Evolutionary conservation across 2,329 filamentous ascomycete species (phyloP).

Genomic region (Grosmannia serpens): DNA sequence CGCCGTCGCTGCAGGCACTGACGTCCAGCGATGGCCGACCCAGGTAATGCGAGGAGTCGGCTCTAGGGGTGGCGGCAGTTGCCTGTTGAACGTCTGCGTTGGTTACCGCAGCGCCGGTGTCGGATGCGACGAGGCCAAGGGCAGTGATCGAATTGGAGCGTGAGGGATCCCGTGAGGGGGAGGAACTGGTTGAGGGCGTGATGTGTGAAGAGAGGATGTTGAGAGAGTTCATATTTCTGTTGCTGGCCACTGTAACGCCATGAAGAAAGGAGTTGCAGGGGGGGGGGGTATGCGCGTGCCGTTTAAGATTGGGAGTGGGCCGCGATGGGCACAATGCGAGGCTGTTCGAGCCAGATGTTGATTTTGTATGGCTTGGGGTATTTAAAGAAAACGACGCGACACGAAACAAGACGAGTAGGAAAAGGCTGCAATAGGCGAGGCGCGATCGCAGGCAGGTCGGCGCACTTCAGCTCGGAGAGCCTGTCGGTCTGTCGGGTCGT

Average conservation of each 20-base stretch:
- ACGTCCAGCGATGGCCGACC: background rate
- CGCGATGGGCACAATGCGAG: background rate
- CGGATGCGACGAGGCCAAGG: slow-evolving; percentile 34
- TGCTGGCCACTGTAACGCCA: slow-evolving; percentile 35
- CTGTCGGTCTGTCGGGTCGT: background rate
- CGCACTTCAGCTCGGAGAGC: background rate
- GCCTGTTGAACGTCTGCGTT: slow-evolving; percentile 17
- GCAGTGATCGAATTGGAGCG: slow-evolving; percentile 50
- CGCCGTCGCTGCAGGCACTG: slow-evolving; percentile 6
- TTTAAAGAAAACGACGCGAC: background rate
- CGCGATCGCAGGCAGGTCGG: background rate
- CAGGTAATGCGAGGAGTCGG: background rate
- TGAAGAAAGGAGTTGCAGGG: slow-evolving; percentile 20
- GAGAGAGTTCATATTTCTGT: slow-evolving; percentile 76
- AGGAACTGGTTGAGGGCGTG: slow-evolving; percentile 49
- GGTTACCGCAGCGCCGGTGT: slow-evolving; percentile 25
- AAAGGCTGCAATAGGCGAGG: background rate
- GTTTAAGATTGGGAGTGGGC: too few species aligned
- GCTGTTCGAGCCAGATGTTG: background rate
- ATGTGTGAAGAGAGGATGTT: slow-evolving; percentile 86
- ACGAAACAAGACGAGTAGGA: background rate
- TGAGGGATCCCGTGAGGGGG: slow-evolving; percentile 42
- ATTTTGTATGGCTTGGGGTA: background rate
- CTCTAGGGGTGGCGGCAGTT: background rate
- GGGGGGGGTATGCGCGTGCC: background rate